A percentile compares a stretch with the other conserved stretches of the same genome.
phyloP scores from a whole-genome alignment of 371 early-diverging fungal genomes.

The Nosema muscidifuracis region DNA sequence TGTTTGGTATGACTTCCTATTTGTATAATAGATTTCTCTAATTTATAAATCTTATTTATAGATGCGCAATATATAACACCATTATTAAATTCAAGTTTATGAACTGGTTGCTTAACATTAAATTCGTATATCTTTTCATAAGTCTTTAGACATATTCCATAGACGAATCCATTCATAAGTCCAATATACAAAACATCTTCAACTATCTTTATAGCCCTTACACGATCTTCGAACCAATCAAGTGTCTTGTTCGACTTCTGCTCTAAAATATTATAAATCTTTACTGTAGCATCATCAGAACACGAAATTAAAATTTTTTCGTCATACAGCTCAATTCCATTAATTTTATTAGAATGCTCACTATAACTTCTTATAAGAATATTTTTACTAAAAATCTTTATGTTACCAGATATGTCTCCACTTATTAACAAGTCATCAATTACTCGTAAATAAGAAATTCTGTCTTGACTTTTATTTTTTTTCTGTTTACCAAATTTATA shows the following conservation, averaged over 20 bases:
- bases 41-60: conserved; percentile 18
- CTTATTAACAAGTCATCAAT: conserved; percentile 13
- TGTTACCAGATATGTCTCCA: conserved; percentile 32
- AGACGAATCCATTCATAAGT: conserved; percentile 11
- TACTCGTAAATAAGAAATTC: conserved; percentile 7
- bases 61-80: conserved; percentile 13
- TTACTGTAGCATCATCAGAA: conserved; percentile 34
- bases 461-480: conserved; percentile 32
- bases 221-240: conserved; percentile 1
- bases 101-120: not conserved
- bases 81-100: not conserved
- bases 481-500: conserved; percentile 1
- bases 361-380: conserved; percentile 28
- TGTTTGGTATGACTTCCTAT: conserved; percentile 31
- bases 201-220: conserved; percentile 9
- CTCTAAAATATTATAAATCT: conserved; percentile 23
- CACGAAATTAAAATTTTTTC: conserved; percentile 19
- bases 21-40: not conserved
- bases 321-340: conserved; percentile 12
- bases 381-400: conserved; percentile 25
- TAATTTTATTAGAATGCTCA: conserved; percentile 41
- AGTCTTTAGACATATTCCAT: conserved; percentile 3
- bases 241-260: conserved; percentile 22
- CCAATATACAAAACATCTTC: conserved; percentile 28
- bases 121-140: conserved; percentile 3